Conservation (phyloP, 2,329 filamentous ascomycete species). For the Sphaerulina vaccinii region DNA sequence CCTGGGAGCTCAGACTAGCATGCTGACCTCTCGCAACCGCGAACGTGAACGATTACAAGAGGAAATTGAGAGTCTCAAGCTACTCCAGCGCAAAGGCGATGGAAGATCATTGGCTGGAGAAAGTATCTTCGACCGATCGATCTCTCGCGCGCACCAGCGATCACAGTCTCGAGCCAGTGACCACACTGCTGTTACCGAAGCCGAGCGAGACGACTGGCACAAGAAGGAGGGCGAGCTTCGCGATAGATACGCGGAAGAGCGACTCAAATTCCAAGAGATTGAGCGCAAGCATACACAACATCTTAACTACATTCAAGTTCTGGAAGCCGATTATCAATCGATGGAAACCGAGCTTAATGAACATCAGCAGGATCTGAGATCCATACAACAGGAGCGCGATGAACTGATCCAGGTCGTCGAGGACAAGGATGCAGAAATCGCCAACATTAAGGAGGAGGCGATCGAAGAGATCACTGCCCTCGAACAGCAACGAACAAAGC, state of each 20-base stretch:
- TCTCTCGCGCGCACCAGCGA: constrained; percentile 72
- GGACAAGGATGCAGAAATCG: constrained; percentile 56
- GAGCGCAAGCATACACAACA: constrained; percentile 78
- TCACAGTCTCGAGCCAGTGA: constrained; percentile 73
- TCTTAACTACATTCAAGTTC: constrained; percentile 74
- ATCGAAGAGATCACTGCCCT: constrained; percentile 57
- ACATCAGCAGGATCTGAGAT: constrained; percentile 75
- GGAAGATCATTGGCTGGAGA: constrained; percentile 67
- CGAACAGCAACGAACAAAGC: constrained; percentile 45
- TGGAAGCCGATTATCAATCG: constrained; percentile 64
- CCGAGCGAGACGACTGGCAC: constrained; percentile 82
- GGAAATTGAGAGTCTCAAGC: constrained; percentile 94
- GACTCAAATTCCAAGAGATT: constrained; percentile 85
- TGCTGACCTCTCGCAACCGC: constrained; percentile 92
- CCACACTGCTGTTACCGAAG: constrained; percentile 68
- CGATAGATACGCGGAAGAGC: constrained; percentile 81
- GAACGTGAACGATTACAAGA: constrained; percentile 94
- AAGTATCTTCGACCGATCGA: constrained; percentile 90
- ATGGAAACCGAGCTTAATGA: constrained; percentile 80
- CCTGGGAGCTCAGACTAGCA: constrained; percentile 92
- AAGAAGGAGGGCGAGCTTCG: constrained; percentile 77
- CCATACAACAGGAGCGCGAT: constrained; percentile 78
- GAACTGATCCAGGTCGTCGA: constrained; percentile 75
- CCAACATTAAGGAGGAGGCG: constrained; percentile 57
- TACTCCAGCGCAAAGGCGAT: constrained; percentile 73